Base-by-base conservation (phyloP, 225 moss, liverwort and hornwort genomes). In the Rhytidiadelphus loreus region DNA sequence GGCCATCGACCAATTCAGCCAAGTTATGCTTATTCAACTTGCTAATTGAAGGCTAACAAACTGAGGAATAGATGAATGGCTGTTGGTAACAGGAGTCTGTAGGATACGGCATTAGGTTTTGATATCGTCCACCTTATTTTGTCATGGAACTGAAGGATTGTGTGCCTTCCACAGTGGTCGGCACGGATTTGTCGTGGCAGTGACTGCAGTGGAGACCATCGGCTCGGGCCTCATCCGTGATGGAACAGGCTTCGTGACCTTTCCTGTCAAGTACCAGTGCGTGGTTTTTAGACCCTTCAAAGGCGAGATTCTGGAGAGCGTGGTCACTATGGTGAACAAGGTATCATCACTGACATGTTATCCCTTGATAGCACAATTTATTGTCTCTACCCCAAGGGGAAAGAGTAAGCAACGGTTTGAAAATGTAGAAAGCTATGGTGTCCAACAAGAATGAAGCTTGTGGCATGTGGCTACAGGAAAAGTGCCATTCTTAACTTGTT, bases 321-420 rank as follows among this genome's bases (percentile, higher is more conserved):
- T 96, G 61, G 97, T 97, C 8, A 97, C 97, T 14, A 97, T 97
- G 97, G 97, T 97, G 64, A 96, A 96, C 91, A 97, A 97, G 96
- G 97, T 97, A 72, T 29, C 21, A 26, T 73, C 8, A 39, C 50
- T 79, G 59, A 50, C 39, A 50, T 70, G 23, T 25, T 16, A 53
- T 46, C 35, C 72, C 19, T 72, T 59, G 12, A 59, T 46, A 44
- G 32, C 85, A 44, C 59, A 58, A 4, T 73, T 16, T 58, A 9
- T 72, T 72, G 44, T 25, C 72, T 85, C 44, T 72, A 35, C 4
- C 17, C 58, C 58, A 8, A 59, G 9, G 33, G 84, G 24, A 28
- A 71, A 59, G 85, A 33, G 33, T 16, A 72, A 71, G 85, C 25
- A 32, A 43, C 25, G 16, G 43, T 85, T 85, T 25, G 25, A 59